Conservation (phyloP, 1,284 basidiomycete genomes). For the Boletus semigastroideus region DNA sequence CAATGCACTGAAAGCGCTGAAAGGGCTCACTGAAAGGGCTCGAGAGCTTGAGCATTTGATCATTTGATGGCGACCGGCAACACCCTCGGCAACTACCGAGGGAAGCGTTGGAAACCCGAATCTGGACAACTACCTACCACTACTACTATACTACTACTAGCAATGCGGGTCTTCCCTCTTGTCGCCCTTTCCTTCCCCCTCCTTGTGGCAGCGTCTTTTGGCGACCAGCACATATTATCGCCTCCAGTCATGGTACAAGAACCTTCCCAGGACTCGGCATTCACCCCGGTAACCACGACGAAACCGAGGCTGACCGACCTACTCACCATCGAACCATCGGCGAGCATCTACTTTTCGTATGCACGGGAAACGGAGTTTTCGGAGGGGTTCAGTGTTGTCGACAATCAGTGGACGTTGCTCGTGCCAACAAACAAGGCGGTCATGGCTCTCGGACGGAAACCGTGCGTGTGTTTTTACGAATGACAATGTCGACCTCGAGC, state of each 20-base stretch:
- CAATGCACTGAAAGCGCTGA: too few species aligned
- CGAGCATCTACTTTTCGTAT: conserved; percentile 80
- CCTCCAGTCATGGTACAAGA: conserved; percentile 11
- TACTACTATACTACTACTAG: background rate
- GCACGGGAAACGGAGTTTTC: conserved; percentile 68
- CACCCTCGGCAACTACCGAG: background rate
- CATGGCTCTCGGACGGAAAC: conserved; percentile 72
- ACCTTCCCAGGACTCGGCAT: conserved; percentile 8
- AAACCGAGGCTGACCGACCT: conserved; percentile 63
- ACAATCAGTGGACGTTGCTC: conserved; percentile 53
- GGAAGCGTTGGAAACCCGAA: background rate
- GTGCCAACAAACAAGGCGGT: conserved; percentile 80
- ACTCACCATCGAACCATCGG: conserved; percentile 67
- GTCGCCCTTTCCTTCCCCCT: conserved; percentile 34
- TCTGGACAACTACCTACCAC: background rate
- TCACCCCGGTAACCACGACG: conserved; percentile 17
- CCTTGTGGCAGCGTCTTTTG: conserved; percentile 30
- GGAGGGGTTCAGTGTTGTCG: conserved; percentile 43
- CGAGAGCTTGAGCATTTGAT: too few species aligned
- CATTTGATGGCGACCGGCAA: background rate
- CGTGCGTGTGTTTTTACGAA: conserved; percentile 46
- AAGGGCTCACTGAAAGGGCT: too few species aligned
- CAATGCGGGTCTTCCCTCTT: conserved; percentile 33
- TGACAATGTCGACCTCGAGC: background rate
- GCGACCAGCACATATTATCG: conserved; percentile 35